A percentile compares a stretch with the other conserved stretches of the same genome.
Conservation (phyloP, 306 rosid genomes). For the Alnus rubra region DNA sequence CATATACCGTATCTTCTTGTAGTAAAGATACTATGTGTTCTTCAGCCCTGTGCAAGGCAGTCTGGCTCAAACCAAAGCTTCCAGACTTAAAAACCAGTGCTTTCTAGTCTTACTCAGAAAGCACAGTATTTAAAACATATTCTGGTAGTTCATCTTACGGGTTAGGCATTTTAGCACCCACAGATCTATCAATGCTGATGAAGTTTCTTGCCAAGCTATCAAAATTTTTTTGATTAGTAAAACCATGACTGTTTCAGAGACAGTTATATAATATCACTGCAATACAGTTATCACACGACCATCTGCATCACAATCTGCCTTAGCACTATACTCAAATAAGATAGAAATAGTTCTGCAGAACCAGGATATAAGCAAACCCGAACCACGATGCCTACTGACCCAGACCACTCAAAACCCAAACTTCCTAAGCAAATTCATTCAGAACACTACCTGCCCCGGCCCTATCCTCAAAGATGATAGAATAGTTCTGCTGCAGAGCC, state of each 20-base stretch:
- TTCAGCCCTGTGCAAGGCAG: background rate
- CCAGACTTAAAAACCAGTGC: background rate
- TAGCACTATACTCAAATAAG: background rate
- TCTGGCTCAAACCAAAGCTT: background rate
- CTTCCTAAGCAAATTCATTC: background rate
- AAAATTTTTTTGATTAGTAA: background rate
- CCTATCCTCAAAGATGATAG: background rate
- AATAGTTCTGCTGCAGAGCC: background rate
- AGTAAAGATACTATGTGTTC: background rate
- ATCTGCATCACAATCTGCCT: background rate
- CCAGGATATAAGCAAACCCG: background rate
- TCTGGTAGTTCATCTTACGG: background rate
- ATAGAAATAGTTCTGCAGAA: background rate
- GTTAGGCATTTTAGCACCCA: background rate
- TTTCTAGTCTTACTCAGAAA: background rate
- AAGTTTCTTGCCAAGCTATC: background rate
- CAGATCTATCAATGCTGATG: background rate
- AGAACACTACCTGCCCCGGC: background rate
- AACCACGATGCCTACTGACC: background rate
- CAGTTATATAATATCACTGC: background rate
- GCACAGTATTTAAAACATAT: background rate
- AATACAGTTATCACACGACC: background rate
- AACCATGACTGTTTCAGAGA: background rate
- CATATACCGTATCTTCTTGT: background rate
- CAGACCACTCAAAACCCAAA: background rate